Conservation (phyloP, 129 eudicot species). For the Flaveria robusta region DNA sequence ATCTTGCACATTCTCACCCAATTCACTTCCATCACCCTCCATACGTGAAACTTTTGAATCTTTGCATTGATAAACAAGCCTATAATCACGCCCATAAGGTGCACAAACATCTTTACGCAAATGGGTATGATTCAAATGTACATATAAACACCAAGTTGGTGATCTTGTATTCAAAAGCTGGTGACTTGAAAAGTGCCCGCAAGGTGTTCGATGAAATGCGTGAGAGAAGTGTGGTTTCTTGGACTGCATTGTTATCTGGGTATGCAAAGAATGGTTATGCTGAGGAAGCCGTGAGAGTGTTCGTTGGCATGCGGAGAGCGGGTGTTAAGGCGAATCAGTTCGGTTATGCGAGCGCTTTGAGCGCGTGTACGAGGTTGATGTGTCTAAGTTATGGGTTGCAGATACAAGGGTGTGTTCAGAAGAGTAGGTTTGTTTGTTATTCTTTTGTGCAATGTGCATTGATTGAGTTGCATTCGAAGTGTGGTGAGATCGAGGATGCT, state of each 20-base stretch:
- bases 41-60: conserved; percentile 45
- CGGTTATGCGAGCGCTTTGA: conserved; percentile 62
- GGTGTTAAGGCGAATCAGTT: conserved; percentile 70
- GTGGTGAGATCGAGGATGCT: conserved; percentile 72
- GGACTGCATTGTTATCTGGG: conserved; percentile 78
- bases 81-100: conserved; percentile 42
- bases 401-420: conserved; percentile 61
- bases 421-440: conserved; percentile 49
- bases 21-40: conserved; percentile 41
- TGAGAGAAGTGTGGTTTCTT: conserved; percentile 61
- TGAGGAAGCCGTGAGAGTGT: conserved; percentile 51
- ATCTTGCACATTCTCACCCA: conserved; percentile 37
- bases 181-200: conserved; percentile 50
- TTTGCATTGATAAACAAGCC: conserved; percentile 50
- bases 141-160: conserved; percentile 52
- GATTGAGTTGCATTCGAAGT: conserved; percentile 64
- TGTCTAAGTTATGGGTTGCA: conserved; percentile 48
- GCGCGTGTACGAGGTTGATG: conserved; percentile 49
- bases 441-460: conserved; percentile 70
- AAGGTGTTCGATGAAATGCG: conserved; percentile 64
- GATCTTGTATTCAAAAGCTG: conserved; percentile 44
- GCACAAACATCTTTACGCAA: conserved; percentile 45
- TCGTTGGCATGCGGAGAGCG: conserved; percentile 43
- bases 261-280: conserved; percentile 48
- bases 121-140: conserved; percentile 41